Evolutionary conservation across 257 asterid genomes (phyloP).

Genomic region (Fraxinus americana): DNA sequence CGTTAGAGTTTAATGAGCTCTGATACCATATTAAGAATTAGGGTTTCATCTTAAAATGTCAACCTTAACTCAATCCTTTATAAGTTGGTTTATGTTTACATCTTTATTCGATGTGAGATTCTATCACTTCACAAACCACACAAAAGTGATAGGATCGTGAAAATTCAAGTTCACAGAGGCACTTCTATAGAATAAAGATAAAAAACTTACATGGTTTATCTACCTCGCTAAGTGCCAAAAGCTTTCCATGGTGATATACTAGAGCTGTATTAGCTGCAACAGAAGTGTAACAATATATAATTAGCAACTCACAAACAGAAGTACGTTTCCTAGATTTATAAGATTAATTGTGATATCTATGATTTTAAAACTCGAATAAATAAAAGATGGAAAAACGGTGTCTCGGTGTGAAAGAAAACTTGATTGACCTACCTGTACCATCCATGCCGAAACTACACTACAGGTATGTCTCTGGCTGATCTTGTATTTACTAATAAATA

Average conservation of each 20-base stretch:
- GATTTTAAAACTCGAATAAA: neutral
- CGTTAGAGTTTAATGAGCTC: no score
- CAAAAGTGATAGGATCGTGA: neutral
- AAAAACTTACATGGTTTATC: constrained; percentile 90
- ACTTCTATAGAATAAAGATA: constrained; percentile 7
- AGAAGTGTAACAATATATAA: constrained; percentile 21
- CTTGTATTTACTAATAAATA: neutral
- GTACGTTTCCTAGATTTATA: constrained; percentile 7
- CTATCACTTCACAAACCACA: neutral
- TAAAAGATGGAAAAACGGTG: constrained; percentile 11
- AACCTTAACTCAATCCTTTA: no score
- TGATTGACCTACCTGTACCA: neutral
- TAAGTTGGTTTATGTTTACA: no score
- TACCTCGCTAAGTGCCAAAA: constrained; percentile 85
- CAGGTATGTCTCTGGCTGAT: constrained; percentile 1
- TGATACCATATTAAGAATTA: no score
- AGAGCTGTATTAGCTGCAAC: constrained; percentile 91
- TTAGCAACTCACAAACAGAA: constrained; percentile 26
- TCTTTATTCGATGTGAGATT: no score
- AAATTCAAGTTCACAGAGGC: neutral
- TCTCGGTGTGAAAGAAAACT: neutral
- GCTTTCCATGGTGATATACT: constrained; percentile 89
- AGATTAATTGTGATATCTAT: constrained; percentile 6
- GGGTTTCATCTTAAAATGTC: no score
- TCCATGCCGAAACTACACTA: constrained; percentile 5